Evolutionary conservation across 441 rosid species (phyloP).

Genomic region (Euphorbia corollata): DNA sequence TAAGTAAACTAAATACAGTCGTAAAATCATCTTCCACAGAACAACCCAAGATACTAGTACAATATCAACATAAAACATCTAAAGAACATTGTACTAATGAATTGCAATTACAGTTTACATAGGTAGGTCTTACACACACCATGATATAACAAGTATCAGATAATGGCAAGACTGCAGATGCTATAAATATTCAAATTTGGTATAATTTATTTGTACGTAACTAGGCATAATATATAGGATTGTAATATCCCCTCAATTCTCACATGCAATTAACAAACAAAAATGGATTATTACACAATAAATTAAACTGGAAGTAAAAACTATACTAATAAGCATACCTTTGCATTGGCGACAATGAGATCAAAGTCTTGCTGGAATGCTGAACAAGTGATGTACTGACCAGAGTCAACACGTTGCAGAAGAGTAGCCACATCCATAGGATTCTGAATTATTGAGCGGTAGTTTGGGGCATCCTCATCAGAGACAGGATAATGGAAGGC

Average conservation of each 20-base stretch:
- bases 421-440: conserved; percentile 95
- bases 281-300: not conserved
- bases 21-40: not conserved
- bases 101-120: not conserved
- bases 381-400: conserved; percentile 76
- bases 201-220: not conserved
- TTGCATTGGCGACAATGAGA: conserved; percentile 85
- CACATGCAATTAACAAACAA: not conserved
- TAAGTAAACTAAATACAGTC: not conserved
- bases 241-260: not conserved
- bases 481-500: conserved; percentile 92
- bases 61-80: not conserved
- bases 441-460: conserved; percentile 75
- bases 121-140: not conserved
- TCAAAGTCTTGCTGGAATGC: conserved; percentile 79
- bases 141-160: not conserved
- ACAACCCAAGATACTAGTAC: not conserved
- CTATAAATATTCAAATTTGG: not conserved
- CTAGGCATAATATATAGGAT: not conserved
- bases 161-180: not conserved
- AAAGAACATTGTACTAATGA: not conserved
- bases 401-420: conserved; percentile 85
- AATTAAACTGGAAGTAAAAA: not conserved
- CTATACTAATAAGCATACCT: conserved; percentile 34
- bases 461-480: conserved; percentile 98